Evolutionary conservation across 176 grass and related monocot genomes (phyloP), one percentile per base, ranked within the genome.

Genomic region (Zea luxurians): DNA sequence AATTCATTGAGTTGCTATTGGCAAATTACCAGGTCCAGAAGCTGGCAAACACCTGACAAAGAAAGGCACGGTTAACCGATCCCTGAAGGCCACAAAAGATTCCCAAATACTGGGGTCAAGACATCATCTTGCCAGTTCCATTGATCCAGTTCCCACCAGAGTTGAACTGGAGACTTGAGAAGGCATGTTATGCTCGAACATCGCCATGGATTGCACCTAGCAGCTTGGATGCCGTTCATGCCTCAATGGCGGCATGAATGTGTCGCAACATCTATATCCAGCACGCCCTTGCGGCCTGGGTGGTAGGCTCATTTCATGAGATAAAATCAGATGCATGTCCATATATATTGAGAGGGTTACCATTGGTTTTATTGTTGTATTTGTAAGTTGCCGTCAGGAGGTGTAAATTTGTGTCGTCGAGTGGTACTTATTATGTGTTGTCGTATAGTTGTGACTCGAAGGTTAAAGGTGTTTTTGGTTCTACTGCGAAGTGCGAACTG

Each of bases 141-240:
- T 75, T 5, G 57, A 85, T 77, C 66, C 47, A 38, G 57, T 83
- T 76, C 58, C 78, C 6, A 87, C 76, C 9, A 87, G 80, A 76
- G 78, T 78, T 34, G 58, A 85, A 76, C 68, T 85, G 17, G 37
- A 85, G 78, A 63, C 21, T 17, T 90, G 27, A 87, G 4, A 67
- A 54, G 17, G 80, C 75, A 73, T 47, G 45, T 15, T 21, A 68
- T 38, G 3, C 13, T 13, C 4, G 13, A 21, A 10, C 61, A 48
- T 77, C 7, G 13, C 4, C 40, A 61, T 18, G 35, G 49, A 35
- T 62, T 76, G 18, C 42, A 48, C 43, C 78, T 42, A 17, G 35
- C 60, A 66, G 17, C 21, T 27, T 13, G 13, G 47, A 62, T 36
- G 74, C 10, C 55, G 20, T 59, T 48, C 84, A 12, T 68, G 37